Percentiles rank a stretch among this genome's conserved stretches.
These are phyloP conservation scores for Vishniacozyma victoriae DNA, from an alignment of 768 basidiomycete genomes.

Conservation along the genomic window DNA sequence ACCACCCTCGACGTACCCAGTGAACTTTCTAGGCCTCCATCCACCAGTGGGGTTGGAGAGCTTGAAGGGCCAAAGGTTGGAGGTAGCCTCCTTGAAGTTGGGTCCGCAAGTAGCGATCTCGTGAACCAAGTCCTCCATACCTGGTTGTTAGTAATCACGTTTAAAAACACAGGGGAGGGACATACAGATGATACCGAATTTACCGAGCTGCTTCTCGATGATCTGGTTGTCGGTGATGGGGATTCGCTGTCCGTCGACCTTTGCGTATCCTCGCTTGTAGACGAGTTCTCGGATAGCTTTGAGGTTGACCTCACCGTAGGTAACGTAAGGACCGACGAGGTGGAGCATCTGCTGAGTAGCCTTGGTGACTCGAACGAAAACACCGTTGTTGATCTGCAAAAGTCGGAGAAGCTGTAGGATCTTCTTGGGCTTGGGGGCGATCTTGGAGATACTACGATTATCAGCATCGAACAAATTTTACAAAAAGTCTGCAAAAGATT, in stretches of 20 bases:
- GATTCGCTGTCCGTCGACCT: constrained; percentile 95
- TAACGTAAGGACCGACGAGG: constrained; percentile 92
- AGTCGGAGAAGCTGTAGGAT: constrained; percentile 97
- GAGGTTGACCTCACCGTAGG: constrained; percentile 89
- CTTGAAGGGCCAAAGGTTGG: constrained; percentile 98
- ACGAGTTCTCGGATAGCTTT: constrained; percentile 94
- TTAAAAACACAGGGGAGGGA: neutral
- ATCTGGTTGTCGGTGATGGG: constrained; percentile 88
- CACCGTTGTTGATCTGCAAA: constrained; percentile 98
- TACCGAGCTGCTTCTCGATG: constrained; percentile 84
- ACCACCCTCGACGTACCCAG: constrained; percentile 76
- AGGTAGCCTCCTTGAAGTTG: constrained; percentile 92
- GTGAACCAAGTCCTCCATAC: constrained; percentile 90
- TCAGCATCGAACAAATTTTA: neutral
- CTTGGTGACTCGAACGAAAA: constrained; percentile 94
- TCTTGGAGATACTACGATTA: constrained; percentile 85
- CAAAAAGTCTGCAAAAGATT: neutral
- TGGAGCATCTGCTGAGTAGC: constrained; percentile 98
- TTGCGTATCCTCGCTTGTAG: constrained; percentile 99
- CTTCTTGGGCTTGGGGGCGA: constrained; percentile 98
- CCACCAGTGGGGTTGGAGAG: constrained; percentile 98
- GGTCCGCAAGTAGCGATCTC: constrained; percentile 93
- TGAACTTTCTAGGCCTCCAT: constrained; percentile 97
- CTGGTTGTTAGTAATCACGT: constrained; percentile 8
- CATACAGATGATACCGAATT: constrained; percentile 86